A percentile compares a stretch with the other conserved stretches of the same genome.
phyloP scores from a whole-genome alignment of 306 rosid genomes.

The Prunus kanzakura region DNA sequence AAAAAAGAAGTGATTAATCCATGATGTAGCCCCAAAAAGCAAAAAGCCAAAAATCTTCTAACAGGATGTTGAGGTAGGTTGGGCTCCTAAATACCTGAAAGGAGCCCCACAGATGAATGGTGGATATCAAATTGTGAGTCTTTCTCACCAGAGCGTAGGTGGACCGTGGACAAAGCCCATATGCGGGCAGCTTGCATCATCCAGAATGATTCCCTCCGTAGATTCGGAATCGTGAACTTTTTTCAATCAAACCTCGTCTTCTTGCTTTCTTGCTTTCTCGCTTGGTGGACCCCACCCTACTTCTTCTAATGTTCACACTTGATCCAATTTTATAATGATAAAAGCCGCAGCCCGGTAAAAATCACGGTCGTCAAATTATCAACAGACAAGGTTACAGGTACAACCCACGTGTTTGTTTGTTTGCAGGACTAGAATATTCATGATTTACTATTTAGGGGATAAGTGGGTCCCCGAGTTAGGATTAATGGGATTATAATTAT shows the following conservation, averaged over 20 bases:
- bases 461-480: neutral
- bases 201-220: constrained; percentile 1
- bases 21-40: neutral
- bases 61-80: neutral
- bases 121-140: neutral
- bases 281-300: neutral
- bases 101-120: neutral
- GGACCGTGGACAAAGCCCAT: neutral
- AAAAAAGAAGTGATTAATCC: too few species aligned
- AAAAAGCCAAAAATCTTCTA: neutral
- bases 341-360: neutral
- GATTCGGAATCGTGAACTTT: neutral
- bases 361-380: neutral
- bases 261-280: neutral
- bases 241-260: neutral
- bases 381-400: neutral
- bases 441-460: neutral
- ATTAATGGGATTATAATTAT: neutral
- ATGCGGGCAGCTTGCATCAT: neutral
- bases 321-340: neutral
- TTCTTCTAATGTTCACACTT: neutral
- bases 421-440: neutral
- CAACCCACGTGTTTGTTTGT: neutral
- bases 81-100: neutral
- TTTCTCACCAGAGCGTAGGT: neutral